Conservation (phyloP, 129 eudicot genomes). For the Helianthus annuus region DNA sequence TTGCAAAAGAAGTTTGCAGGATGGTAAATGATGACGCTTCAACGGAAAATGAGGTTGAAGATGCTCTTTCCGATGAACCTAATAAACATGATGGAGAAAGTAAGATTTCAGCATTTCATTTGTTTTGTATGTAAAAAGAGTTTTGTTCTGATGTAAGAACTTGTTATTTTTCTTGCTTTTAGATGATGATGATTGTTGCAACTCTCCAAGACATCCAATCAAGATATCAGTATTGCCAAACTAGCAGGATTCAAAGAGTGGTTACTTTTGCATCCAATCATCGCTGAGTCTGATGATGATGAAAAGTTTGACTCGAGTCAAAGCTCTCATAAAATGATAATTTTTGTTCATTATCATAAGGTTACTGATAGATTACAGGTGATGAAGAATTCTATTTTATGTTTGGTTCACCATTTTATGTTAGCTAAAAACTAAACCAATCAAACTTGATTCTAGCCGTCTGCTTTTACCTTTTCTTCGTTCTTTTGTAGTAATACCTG, state of each 20-base stretch:
- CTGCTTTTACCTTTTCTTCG: conserved; percentile 10
- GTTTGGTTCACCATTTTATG: conserved; percentile 10
- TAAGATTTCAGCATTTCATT: conserved; percentile 24
- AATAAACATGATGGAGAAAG: conserved; percentile 38
- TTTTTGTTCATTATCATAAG: conserved; percentile 90
- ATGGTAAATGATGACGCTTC: conserved; percentile 39
- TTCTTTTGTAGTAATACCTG: conserved; percentile 7
- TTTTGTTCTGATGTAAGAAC: background rate
- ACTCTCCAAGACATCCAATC: conserved; percentile 42
- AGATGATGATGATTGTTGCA: conserved; percentile 35
- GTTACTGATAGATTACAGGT: conserved; percentile 90
- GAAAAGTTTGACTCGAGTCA: conserved; percentile 44
- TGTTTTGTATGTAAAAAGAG: conserved; percentile 15
- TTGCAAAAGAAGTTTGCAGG: conserved; percentile 46
- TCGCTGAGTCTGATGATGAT: conserved; percentile 52
- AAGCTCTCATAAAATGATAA: conserved; percentile 86
- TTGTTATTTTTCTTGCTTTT: conserved; percentile 24
- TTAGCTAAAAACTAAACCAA: background rate
- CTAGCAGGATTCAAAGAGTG: conserved; percentile 84
- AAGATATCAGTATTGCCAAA: conserved; percentile 77
- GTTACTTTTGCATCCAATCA: conserved; percentile 87
- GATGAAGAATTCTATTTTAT: conserved; percentile 28
- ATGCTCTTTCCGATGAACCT: conserved; percentile 31
- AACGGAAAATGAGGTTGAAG: conserved; percentile 34
- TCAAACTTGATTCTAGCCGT: conserved; percentile 18